Base-by-base conservation (phyloP, 2,329 filamentous ascomycete genomes). In the Diaporthe ampelina region DNA sequence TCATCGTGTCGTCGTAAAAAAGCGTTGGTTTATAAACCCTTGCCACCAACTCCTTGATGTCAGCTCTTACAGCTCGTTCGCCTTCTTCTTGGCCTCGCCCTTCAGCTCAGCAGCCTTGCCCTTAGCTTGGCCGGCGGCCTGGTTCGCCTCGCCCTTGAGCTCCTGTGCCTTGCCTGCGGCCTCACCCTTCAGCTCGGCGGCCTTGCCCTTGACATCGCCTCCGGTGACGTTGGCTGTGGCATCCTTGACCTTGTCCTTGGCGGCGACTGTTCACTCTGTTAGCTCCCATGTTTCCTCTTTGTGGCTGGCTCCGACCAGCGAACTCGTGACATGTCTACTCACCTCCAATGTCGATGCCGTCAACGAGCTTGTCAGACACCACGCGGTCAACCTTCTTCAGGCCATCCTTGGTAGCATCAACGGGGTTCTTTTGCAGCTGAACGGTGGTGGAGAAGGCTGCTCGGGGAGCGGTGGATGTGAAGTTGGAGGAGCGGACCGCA, bases 331-430 rank as follows among this genome's bases (percentile, higher is more conserved):
- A 2, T 11, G 19, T 37, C 21, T 54, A 85, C 88, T 74, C 85
- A 92, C 91, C 81, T 65, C 88, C 87, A 61, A 85, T 83, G 77
- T 93, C 86, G 79, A 93, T 91, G 21, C 89, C 90, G 52, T 90
- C 88, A 37, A 92, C 88, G 24, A 93, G 80, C 80, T 91, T 92
- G 80, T 91, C 88, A 74, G 88, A 88, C 56, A 93, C 89, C 67
- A 84, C 86, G 40, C 89, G 86, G 83, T 93, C 90, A 8, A 91
- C 89, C 8, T 83, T 84, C 82, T 92, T 91, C 73, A 90, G 81
- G 4, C 86, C 86, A 76, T 92, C 90, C 82, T 92, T 93, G 78
- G 89, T 87, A 0, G 85, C 77, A 73, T 92, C 89, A 69, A 87
- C 83, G 3, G 86, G 83, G 13, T 85, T 84, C 83, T 90, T 91